Percentiles rank a stretch among this genome's conserved stretches.
phyloP scores from a whole-genome alignment of 257 asterid genomes.

The Solanum neorickii region DNA sequence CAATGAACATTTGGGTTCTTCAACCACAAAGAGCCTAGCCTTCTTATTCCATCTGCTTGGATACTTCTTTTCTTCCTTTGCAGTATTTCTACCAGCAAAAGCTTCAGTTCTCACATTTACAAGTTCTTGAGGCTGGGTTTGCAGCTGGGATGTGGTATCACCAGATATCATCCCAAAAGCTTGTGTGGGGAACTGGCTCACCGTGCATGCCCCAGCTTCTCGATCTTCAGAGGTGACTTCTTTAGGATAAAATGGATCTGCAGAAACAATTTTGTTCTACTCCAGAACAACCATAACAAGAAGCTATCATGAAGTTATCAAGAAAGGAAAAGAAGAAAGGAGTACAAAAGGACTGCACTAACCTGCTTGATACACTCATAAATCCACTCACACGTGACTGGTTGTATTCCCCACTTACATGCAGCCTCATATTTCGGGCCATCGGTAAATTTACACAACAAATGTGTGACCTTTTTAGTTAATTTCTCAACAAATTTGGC shows the following conservation, averaged over 20 bases:
- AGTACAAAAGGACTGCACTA: not conserved
- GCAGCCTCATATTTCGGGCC: conserved; percentile 87
- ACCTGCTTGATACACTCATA: conserved; percentile 81
- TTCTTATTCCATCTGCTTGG: conserved; percentile 35
- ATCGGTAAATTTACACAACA: conserved; percentile 59
- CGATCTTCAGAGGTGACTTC: conserved; percentile 59
- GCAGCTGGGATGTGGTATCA: conserved; percentile 38
- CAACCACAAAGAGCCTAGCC: conserved; percentile 36
- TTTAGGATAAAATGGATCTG: conserved; percentile 54
- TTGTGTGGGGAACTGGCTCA: conserved; percentile 70
- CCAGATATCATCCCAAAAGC: conserved; percentile 33
- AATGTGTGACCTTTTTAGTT: conserved; percentile 68
- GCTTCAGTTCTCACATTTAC: conserved; percentile 25
- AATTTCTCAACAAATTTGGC: conserved; percentile 52
- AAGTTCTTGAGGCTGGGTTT: conserved; percentile 30
- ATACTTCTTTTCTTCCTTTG: conserved; percentile 14
- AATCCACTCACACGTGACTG: conserved; percentile 80
- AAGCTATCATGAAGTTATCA: conserved; percentile 10
- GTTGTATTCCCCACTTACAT: conserved; percentile 60
- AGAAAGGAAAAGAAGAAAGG: conserved; percentile 2
- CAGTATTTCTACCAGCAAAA: conserved; percentile 7
- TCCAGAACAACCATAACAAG: conserved; percentile 12
- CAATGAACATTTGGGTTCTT: conserved; percentile 9
- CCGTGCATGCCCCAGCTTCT: conserved; percentile 44
- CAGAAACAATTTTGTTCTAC: conserved; percentile 71